Percentiles rank a stretch among this genome's conserved stretches.
Evolutionary conservation across 2,329 filamentous ascomycete genomes (phyloP).

Genomic region (Lasiodiplodia sp.): DNA sequence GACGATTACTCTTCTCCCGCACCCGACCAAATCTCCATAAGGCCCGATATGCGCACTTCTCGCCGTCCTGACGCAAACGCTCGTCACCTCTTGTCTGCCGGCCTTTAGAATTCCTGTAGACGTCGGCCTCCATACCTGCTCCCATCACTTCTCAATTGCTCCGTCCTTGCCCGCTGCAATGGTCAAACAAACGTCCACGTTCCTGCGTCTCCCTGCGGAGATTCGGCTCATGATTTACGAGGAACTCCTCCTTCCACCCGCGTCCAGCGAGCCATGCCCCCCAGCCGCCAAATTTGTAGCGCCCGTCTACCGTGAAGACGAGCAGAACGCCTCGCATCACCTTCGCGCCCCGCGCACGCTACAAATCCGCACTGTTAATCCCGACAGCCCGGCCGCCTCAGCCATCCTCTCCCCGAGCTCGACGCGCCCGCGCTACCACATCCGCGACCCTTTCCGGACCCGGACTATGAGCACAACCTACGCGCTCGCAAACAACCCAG

Average conservation of each 20-base stretch:
- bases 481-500: constrained; percentile 52
- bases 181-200: constrained; percentile 10
- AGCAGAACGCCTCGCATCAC: constrained; percentile 38
- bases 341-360: constrained; percentile 46
- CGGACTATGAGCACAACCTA: constrained; percentile 63
- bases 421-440: constrained; percentile 50
- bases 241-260: constrained; percentile 48
- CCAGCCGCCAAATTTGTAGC: constrained; percentile 10
- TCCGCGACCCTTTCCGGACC: constrained; percentile 51
- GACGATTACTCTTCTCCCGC: background rate
- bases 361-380: constrained; percentile 51
- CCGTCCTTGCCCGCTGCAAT: background rate
- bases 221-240: constrained; percentile 57
- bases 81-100: background rate
- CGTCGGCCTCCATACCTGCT: background rate
- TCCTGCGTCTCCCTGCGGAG: constrained; percentile 55
- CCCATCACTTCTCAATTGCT: background rate
- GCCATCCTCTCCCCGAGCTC: constrained; percentile 38
- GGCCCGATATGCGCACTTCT: constrained; percentile 19
- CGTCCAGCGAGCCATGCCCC: constrained; percentile 21
- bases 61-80: background rate
- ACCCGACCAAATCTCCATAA: constrained; percentile 11
- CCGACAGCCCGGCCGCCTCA: constrained; percentile 37
- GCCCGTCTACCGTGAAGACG: constrained; percentile 54
- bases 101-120: background rate